Conservation (phyloP, 2,329 filamentous ascomycete genomes). For the Volutella citrinella region DNA sequence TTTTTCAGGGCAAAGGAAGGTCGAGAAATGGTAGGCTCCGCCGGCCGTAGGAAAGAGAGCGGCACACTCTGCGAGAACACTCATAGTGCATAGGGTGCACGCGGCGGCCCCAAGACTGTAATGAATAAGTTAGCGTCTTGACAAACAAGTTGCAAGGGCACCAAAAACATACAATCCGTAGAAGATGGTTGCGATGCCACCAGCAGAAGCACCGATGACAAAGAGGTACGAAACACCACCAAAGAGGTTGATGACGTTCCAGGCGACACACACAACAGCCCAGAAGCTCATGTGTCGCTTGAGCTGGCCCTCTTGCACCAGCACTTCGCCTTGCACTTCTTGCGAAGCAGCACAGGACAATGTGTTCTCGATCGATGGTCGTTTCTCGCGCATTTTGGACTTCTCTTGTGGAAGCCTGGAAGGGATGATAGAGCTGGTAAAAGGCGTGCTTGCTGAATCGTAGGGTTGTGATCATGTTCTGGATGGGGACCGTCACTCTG, state of each 20-base stretch:
- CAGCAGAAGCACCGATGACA: constrained; percentile 4
- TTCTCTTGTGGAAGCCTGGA: no score
- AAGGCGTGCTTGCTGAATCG: no score
- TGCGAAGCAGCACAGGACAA: no score
- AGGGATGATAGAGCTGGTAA: no score
- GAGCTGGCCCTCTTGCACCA: background rate
- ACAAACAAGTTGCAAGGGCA: background rate
- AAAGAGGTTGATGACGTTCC: constrained; percentile 5
- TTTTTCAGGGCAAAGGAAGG: constrained; percentile 2
- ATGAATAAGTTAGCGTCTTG: no score
- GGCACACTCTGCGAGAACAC: constrained; percentile 2
- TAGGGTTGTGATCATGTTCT: no score
- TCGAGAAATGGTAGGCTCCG: constrained; percentile 5
- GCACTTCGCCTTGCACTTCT: no score
- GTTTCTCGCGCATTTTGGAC: no score
- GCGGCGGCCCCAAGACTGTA: background rate
- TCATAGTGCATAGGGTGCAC: constrained; percentile 1
- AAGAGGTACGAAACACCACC: constrained; percentile 5
- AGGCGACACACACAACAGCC: constrained; percentile 2
- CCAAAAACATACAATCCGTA: constrained; percentile 3
- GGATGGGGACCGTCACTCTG: no score
- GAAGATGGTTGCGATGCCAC: constrained; percentile 4
- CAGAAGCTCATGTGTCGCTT: background rate
- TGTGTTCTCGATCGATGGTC: no score
- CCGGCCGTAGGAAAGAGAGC: constrained; percentile 5